Conservation (phyloP, 2,329 filamentous ascomycete species). For the Trichoderma atrobrunneum region DNA sequence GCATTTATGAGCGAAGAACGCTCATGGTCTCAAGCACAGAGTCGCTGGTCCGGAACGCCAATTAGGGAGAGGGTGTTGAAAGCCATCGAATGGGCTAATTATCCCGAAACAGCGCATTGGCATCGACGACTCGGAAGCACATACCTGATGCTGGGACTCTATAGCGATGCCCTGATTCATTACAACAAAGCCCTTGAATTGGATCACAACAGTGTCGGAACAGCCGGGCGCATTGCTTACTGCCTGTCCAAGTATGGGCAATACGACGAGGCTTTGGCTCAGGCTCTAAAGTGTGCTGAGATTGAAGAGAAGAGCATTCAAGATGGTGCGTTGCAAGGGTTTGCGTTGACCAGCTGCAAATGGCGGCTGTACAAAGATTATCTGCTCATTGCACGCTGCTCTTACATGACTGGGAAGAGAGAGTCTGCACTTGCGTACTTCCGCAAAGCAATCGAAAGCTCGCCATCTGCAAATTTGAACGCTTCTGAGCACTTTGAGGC, state of each 20-base stretch:
- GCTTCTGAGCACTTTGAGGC: conserved; percentile 37
- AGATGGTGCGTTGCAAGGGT: conserved; percentile 26
- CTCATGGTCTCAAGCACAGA: conserved; percentile 37
- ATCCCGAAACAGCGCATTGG: conserved; percentile 37
- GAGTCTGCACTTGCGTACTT: conserved; percentile 37
- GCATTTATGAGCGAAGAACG: conserved; percentile 39
- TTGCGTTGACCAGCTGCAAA: conserved; percentile 30
- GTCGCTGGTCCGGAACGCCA: conserved; percentile 37
- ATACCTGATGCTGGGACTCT: conserved; percentile 37
- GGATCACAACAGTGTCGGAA: conserved; percentile 40
- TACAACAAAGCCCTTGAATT: conserved; percentile 38
- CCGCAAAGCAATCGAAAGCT: conserved; percentile 35
- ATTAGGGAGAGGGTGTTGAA: conserved; percentile 35
- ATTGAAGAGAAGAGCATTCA: conserved; percentile 34
- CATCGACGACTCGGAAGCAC: conserved; percentile 41
- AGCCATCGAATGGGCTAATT: conserved; percentile 38
- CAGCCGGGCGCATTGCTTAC: conserved; percentile 40
- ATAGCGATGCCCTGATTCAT: conserved; percentile 35
- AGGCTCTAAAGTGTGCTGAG: conserved; percentile 37
- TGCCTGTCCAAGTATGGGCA: conserved; percentile 38
- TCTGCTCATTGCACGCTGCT: conserved; percentile 38
- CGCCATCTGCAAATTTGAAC: conserved; percentile 27
- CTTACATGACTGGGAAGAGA: conserved; percentile 32
- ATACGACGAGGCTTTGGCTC: conserved; percentile 36
- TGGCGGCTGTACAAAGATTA: conserved; percentile 44